Conservation (phyloP, 148 eudicot genomes). For the Bassia scoparia region DNA sequence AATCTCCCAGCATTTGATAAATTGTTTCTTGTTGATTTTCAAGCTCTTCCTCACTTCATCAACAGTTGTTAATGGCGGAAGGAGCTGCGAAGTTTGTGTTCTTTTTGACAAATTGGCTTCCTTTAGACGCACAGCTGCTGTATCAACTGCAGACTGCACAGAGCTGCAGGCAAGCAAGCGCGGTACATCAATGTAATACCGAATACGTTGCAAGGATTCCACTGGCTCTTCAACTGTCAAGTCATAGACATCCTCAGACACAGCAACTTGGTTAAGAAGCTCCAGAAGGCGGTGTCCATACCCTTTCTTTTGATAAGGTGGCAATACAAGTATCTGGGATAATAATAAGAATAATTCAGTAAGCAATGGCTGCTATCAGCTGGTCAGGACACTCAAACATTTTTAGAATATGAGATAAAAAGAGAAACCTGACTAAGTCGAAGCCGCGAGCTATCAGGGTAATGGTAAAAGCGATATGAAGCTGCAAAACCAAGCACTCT, state of each 20-base stretch:
- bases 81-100: conserved; percentile 43
- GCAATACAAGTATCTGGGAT: conserved; percentile 74
- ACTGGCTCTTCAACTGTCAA: conserved; percentile 86
- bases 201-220: conserved; percentile 73
- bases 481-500: conserved; percentile 80
- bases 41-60: conserved; percentile 65
- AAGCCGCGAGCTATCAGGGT: conserved; percentile 59
- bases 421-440: conserved; percentile 78
- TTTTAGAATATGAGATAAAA: conserved; percentile 9
- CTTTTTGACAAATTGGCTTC: conserved; percentile 73
- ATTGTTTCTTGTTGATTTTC: conserved; percentile 84
- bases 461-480: conserved; percentile 67
- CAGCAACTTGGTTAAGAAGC: conserved; percentile 54
- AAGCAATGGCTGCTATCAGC: background rate
- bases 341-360: conserved; percentile 3
- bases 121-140: conserved; percentile 45
- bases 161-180: conserved; percentile 55
- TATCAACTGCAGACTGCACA: conserved; percentile 45
- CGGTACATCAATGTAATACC: conserved; percentile 62
- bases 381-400: background rate
- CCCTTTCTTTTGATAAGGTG: conserved; percentile 85
- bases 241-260: conserved; percentile 64
- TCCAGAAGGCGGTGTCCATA: conserved; percentile 65
- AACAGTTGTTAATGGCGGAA: conserved; percentile 47
- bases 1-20: conserved; percentile 87